phyloP scores from a whole-genome alignment of 2,329 filamentous ascomycete species.

The Nigrospora oryzae region DNA sequence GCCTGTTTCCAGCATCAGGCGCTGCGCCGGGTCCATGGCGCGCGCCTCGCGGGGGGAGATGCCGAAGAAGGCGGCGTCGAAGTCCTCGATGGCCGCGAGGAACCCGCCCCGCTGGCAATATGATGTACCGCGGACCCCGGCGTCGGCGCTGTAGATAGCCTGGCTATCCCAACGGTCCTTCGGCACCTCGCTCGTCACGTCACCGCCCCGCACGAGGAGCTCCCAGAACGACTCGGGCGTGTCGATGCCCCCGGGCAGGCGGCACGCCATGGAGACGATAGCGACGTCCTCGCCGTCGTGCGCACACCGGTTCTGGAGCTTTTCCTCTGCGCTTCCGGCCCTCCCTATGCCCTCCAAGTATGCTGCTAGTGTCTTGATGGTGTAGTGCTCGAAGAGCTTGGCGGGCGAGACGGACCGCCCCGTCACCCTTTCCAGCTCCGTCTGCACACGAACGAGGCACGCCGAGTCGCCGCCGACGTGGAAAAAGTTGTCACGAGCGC shows the following conservation, averaged over 20 bases:
- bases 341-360: neutral
- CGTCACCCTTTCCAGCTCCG: neutral
- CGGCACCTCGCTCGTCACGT: constrained; percentile 17
- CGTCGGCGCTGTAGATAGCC: neutral
- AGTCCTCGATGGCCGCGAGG: constrained; percentile 10
- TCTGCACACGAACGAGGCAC: neutral
- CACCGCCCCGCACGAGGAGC: constrained; percentile 16
- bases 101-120: constrained; percentile 12
- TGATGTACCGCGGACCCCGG: neutral
- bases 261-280: constrained; percentile 22
- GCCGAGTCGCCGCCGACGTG: neutral
- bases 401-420: neutral
- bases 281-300: constrained; percentile 13
- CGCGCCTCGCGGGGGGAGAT: constrained; percentile 14
- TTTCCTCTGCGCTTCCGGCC: neutral
- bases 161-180: constrained; percentile 16
- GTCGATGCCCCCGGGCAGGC: constrained; percentile 21
- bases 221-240: constrained; percentile 24
- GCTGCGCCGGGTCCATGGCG: constrained; percentile 12
- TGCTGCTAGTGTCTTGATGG: neutral
- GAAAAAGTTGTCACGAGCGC: neutral
- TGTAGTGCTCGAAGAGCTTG: neutral
- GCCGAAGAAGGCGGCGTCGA: constrained; percentile 17
- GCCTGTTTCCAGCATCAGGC: constrained; percentile 1
- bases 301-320: neutral